These are phyloP conservation scores for Globisporangium solare DNA, from an alignment of 352 stramenopile genomes.

Conservation along the genomic window DNA sequence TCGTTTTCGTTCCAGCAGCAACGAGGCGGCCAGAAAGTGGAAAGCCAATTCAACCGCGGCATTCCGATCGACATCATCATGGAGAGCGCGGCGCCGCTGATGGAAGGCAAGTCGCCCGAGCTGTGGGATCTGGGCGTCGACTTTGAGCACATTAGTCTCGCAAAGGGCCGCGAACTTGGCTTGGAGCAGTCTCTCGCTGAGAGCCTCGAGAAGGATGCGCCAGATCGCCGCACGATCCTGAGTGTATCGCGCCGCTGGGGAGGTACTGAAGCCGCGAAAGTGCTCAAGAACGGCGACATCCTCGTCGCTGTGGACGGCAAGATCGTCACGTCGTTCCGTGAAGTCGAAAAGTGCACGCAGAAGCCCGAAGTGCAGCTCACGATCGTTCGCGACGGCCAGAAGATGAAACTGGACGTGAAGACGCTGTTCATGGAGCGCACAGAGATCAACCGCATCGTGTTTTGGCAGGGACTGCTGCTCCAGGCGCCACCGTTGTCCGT, in stretches of 20 bases:
- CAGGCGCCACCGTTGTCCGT: conserved; percentile 87
- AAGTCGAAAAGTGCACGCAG: conserved; percentile 79
- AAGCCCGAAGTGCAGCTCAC: conserved; percentile 78
- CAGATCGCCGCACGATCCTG: conserved; percentile 73
- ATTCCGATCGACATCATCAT: conserved; percentile 87
- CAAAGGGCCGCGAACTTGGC: conserved; percentile 85
- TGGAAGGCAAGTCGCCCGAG: conserved; percentile 61
- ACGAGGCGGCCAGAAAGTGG: conserved; percentile 62
- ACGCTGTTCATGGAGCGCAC: conserved; percentile 76
- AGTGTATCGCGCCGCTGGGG: conserved; percentile 75
- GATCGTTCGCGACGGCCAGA: conserved; percentile 78
- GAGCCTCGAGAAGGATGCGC: conserved; percentile 63
- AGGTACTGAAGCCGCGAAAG: conserved; percentile 57
- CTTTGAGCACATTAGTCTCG: conserved; percentile 86
- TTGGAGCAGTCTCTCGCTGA: conserved; percentile 76
- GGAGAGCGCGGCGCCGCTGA: conserved; percentile 75
- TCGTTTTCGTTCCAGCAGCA: conserved; percentile 88
- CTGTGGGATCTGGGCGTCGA: conserved; percentile 82
- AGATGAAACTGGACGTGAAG: conserved; percentile 68
- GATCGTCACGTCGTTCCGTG: conserved; percentile 81
- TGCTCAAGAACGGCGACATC: conserved; percentile 83
- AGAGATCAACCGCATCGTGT: conserved; percentile 89
- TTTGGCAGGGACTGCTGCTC: conserved; percentile 89
- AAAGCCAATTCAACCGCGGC: conserved; percentile 84
- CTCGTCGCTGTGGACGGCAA: conserved; percentile 81